A percentile compares a stretch with the other conserved stretches of the same genome.
Conservation (phyloP, 768 basidiomycete genomes). For the Mycena kentingensis region DNA sequence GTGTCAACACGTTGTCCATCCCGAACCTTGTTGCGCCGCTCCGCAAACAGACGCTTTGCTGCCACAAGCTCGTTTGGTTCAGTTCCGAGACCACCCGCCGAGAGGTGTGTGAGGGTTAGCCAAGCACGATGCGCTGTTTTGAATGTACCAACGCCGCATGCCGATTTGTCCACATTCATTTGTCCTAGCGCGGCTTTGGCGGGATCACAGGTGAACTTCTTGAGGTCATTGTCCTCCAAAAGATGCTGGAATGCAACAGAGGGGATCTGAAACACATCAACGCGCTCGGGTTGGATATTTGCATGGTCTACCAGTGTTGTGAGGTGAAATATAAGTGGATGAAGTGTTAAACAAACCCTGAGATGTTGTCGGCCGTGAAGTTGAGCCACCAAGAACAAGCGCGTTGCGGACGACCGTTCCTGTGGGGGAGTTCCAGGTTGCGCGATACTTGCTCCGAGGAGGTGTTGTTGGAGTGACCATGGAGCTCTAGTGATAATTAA, state of each 20-base stretch:
- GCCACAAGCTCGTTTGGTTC: not conserved
- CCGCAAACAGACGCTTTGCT: not conserved
- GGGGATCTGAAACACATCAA: not conserved
- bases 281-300: not conserved
- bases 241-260: not conserved
- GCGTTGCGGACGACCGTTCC: not conserved
- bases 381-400: not conserved
- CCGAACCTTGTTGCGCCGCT: not conserved
- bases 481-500: too few species aligned
- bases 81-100: not conserved
- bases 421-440: not conserved
- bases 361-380: not conserved
- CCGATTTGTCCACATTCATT: not conserved
- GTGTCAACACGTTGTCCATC: not conserved
- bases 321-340: not conserved
- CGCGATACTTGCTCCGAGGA: not conserved
- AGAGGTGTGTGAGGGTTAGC: not conserved
- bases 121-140: constrained; percentile 2
- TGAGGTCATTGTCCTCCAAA: not conserved
- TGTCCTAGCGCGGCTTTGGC: not conserved
- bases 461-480: not conserved
- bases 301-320: not conserved
- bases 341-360: not conserved
- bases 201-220: not conserved
- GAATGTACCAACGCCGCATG: not conserved